Base-by-base conservation (phyloP, 306 rosid species). In the Aeschynomene evenia region DNA sequence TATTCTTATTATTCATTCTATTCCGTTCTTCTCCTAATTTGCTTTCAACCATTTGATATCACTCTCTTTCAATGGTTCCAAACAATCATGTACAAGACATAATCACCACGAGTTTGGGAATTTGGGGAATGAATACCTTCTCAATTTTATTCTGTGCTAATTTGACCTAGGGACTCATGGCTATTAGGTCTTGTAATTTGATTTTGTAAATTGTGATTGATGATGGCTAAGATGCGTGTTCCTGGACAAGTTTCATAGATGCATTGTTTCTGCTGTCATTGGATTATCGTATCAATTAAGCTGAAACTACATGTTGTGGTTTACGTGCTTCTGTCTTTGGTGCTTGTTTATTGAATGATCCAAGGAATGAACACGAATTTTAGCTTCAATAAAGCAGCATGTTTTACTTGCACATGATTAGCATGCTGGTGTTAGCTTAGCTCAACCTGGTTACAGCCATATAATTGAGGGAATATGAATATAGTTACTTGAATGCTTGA, bases 111-210 rank as follows among this genome's bases (percentile, higher is more conserved):
- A 5, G 33, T 52, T 54, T 54, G 10, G 37, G 16, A 61, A 59
- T 49, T 48, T 29, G 50, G 9, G 50, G 21, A 15, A 45, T 45
- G 23, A 40, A 52, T 72, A 0, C 20, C 29, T 3, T 24, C 4
- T 18, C 31, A 26, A 39, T 46, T 46, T 49, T 49, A 49, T 33
- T 23, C 5, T 48, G 20, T 46, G 40, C 3, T 59, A 4, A 9
- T 60, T 20, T 21, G 40, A 40, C 61, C 72, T 72, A 55, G 74
- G 63, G 24, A 15, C 72, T 52, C 9, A 11, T 81, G 22, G 60
- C 24, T 46, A 3, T 13, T 37, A 19, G 13, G 48, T 31, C 31
- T n/a, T 49, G 24, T 19, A 9, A 49, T 49, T 8, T 7, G 55
- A 48, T 48, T 48, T 18, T n/a, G 24, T 4, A 34, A 34, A 37